Base-by-base conservation (phyloP, 495 filamentous ascomycete genomes). In the Tetracladium marchalianum region DNA sequence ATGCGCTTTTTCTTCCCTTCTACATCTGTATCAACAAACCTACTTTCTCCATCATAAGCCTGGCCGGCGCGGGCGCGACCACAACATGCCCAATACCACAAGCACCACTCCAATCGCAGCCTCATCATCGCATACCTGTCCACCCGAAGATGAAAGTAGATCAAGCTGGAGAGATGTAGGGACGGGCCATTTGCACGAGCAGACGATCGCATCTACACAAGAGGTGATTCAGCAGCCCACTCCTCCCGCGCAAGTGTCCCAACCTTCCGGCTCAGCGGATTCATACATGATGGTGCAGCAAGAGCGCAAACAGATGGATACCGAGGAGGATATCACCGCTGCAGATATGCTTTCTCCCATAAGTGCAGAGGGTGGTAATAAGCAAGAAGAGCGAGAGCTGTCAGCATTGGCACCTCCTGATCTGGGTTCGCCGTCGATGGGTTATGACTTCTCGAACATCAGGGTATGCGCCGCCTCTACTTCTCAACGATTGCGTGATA, bases 381-480 rank as follows among this genome's bases (percentile, higher is more conserved):
- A 56, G 39, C 50, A 43, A 15, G 56, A 53, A 6, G 56, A 59
- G n/a, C 45, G 27, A 36, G 56, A 56, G 4, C 18, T 55, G 9
- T 32, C 50, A 41, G 44, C 44, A 12, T 35, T 55, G 41, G 12
- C 45, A 1, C 47, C 36, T 34, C 16, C 43, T 11, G 56, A 56
- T 35, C 39, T 53, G 11, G 38, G 56, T 41, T 51, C 52, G 13
- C 48, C 53, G 1, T 48, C 56, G 5, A 66, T 82, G 60, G 75
- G 74, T 35, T 79, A 78, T 48, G 80, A 85, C 53, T 81, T 77
- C 54, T 80, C 80, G 1, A 80, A 78, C 52, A 69, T 80, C 54
- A 64, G 82, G 63, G 79, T 83, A 76, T 34, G 77, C 49, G 24
- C 22, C 39, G 6, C 13, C 38, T 24, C 40, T 31, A n/a, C 24